phyloP scores from a whole-genome alignment of 2,329 filamentous ascomycete genomes.

The Epichloe uncinata region DNA sequence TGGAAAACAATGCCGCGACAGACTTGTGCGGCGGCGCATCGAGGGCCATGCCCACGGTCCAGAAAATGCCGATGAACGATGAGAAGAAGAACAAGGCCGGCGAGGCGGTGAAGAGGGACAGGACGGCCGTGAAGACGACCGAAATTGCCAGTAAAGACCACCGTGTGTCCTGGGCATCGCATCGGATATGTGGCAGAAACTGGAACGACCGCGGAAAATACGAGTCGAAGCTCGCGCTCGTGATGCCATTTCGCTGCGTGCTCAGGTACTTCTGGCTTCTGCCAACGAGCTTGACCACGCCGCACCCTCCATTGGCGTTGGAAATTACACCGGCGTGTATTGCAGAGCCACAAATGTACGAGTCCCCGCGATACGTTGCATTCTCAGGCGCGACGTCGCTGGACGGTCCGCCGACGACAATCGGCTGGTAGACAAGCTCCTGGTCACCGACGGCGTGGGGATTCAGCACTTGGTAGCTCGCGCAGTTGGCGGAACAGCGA shows the following conservation, averaged over 20 bases:
- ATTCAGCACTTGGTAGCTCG: conserved; percentile 50
- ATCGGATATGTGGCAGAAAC: conserved; percentile 53
- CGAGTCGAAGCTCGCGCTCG: conserved; percentile 66
- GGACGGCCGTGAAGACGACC: conserved; percentile 58
- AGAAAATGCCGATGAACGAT: conserved; percentile 70
- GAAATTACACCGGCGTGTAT: conserved; percentile 72
- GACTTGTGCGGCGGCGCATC: conserved; percentile 63
- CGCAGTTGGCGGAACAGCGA: conserved; percentile 61
- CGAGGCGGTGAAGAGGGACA: conserved; percentile 73
- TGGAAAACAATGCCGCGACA: conserved; percentile 60
- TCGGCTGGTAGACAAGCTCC: conserved; percentile 47
- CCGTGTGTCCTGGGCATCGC: conserved; percentile 61
- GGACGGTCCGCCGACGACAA: conserved; percentile 56
- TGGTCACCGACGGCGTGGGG: conserved; percentile 62
- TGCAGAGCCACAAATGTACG: conserved; percentile 73
- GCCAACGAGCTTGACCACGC: conserved; percentile 63
- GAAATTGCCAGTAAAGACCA: conserved; percentile 80
- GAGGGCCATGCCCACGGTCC: conserved; percentile 79
- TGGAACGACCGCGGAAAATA: conserved; percentile 81
- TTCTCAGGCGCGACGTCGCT: conserved; percentile 23
- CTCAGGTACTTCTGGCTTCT: conserved; percentile 48
- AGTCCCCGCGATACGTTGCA: conserved; percentile 73
- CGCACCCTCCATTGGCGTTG: conserved; percentile 63
- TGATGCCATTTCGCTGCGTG: conserved; percentile 58
- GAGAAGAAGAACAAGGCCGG: conserved; percentile 75